Evolutionary conservation across 2,329 filamentous ascomycete genomes (phyloP).

Genomic region (Lachnellula occidentalis): DNA sequence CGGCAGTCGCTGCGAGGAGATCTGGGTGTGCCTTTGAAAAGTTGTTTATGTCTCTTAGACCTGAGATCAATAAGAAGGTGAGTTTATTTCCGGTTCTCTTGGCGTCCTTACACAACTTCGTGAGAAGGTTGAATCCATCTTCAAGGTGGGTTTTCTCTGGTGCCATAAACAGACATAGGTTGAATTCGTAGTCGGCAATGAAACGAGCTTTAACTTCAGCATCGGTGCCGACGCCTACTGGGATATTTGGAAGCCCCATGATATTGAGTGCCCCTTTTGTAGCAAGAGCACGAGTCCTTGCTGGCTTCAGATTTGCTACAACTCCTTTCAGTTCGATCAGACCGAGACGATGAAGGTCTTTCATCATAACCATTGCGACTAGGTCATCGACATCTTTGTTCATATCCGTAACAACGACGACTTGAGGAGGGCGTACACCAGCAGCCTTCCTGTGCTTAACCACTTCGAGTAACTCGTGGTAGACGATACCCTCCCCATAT

Average conservation of each 20-base stretch:
- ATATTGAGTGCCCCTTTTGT: constrained; percentile 22
- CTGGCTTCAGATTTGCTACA: constrained; percentile 25
- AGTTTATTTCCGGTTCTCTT: constrained; percentile 13
- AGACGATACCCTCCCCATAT: constrained; percentile 13
- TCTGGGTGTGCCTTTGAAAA: constrained; percentile 13
- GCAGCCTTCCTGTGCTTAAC: constrained; percentile 1
- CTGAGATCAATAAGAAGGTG: constrained; percentile 25
- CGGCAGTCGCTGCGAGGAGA: constrained; percentile 10
- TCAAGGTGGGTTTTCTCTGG: neutral
- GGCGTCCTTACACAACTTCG: constrained; percentile 13
- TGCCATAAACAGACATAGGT: constrained; percentile 19
- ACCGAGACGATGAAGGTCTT: constrained; percentile 25
- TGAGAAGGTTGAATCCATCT: constrained; percentile 15
- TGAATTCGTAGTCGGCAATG: constrained; percentile 18
- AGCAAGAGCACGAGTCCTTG: constrained; percentile 17
- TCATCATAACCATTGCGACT: constrained; percentile 24
- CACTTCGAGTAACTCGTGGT: constrained; percentile 14
- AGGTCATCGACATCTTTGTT: constrained; percentile 29
- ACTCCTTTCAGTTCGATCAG: constrained; percentile 23
- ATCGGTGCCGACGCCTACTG: constrained; percentile 19
- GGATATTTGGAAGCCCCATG: constrained; percentile 17
- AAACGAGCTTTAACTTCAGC: constrained; percentile 8
- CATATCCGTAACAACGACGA: constrained; percentile 27
- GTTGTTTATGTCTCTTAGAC: constrained; percentile 21
- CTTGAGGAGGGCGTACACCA: constrained; percentile 10